Base-by-base conservation (phyloP, 163 green algal genomes). In the Smithsoniella earleae region DNA sequence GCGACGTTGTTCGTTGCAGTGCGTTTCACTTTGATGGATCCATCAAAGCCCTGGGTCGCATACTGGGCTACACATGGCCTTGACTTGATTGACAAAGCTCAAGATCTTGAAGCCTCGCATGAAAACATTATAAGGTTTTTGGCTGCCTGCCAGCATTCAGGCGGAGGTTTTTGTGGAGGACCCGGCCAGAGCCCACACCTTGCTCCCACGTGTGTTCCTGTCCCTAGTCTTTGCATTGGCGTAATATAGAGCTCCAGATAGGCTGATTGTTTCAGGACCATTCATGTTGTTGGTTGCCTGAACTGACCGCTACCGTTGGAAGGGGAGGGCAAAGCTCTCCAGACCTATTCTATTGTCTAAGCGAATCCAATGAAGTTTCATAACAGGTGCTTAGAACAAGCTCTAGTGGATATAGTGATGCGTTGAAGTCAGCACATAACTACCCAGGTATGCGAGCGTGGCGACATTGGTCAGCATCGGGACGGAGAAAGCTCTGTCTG, bases 141-240 rank as follows among this genome's bases (percentile, higher is more conserved):
- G 25, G 58, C 64, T 2, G 40, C 37, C 31, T 96, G 89, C 66
- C 91, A 97, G 81, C 55, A 87, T 62, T 64, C 76, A 0, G 62
- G 3, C 0, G 94, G 94, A 36, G 94, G 94, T 43, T 97, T 95
- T 78, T 91, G 90, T 2, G 94, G 94, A 13, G 90, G 94, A 0
- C 94, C 92, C 3, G 74, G 80, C 55, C 93, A 98, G 83, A 77
- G 96, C 31, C 64, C 94, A 0, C 94, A 99, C 79, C 76, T 98
- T 63, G 94, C 94, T 3, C 85, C 94, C n/a, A 96, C 90, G 0
- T 96, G 95, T 13, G 58, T 34, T n/a, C n/a, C n/a, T n/a, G 1
- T 69, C 58, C n/a, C 52, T 36, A 30, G 52, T 33, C 52, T 30
- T 33, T 73, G 88, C 88, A 76, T 82, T 66, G 37, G 54, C 77